These are phyloP conservation scores for Dovyalis caffra DNA, from an alignment of 345 rosid species.

Conservation along the genomic window DNA sequence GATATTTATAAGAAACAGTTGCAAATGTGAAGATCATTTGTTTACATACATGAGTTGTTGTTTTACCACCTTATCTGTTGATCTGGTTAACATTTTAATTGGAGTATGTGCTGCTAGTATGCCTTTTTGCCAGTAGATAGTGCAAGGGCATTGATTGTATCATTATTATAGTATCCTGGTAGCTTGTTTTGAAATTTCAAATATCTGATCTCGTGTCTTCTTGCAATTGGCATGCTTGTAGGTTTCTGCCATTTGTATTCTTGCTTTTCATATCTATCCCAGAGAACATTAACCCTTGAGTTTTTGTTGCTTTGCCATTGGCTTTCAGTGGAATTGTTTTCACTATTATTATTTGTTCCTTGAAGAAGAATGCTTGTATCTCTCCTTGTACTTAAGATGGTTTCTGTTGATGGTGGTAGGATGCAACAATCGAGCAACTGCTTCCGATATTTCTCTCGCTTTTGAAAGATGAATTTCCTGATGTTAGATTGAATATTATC, in stretches of 20 bases:
- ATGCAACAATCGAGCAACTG: constrained; percentile 90
- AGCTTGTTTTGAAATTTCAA: too few relatives aligned
- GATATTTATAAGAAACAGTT: not conserved
- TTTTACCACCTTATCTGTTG: not conserved
- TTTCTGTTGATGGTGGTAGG: constrained; percentile 45
- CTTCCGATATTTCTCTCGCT: constrained; percentile 97
- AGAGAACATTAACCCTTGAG: not conserved
- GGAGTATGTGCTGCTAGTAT: not conserved
- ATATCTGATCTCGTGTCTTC: too few relatives aligned
- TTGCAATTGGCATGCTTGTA: too few relatives aligned
- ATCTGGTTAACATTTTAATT: not conserved
- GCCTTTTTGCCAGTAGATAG: not conserved
- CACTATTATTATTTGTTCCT: not conserved
- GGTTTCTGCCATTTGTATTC: not conserved
- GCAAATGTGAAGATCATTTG: not conserved
- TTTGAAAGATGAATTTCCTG: constrained; percentile 94
- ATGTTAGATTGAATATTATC: constrained; percentile 90
- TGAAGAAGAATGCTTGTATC: not conserved
- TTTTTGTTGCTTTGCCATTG: constrained; percentile 1
- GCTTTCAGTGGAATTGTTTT: not conserved
- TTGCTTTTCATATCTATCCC: not conserved
- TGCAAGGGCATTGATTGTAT: not conserved
- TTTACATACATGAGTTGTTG: not conserved
- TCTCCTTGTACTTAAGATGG: not conserved
- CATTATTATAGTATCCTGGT: too few relatives aligned